A percentile compares a stretch with the other conserved stretches of the same genome.
Conservation (phyloP, 306 rosid genomes). For the Carpinus fangiana region DNA sequence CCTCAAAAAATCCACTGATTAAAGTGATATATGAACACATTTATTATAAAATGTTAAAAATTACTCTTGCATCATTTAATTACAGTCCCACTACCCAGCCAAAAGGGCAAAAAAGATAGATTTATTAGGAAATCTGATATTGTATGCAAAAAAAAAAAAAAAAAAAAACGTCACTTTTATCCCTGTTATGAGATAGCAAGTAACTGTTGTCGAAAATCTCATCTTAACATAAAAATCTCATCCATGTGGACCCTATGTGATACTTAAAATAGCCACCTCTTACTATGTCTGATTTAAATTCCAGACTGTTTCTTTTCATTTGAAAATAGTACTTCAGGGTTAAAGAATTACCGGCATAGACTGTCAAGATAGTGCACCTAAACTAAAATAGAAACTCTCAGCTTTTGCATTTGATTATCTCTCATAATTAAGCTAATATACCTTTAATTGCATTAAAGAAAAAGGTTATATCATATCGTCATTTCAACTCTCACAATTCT, state of each 20-base stretch:
- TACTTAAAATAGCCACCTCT: background rate
- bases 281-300: background rate
- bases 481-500: background rate
- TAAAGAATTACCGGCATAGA: background rate
- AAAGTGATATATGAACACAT: background rate
- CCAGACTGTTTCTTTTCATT: background rate
- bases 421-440: background rate
- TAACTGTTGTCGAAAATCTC: background rate
- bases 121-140: background rate
- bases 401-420: background rate
- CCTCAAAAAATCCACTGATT: background rate
- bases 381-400: background rate
- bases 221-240: background rate
- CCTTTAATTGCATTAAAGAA: background rate
- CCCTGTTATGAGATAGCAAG: background rate
- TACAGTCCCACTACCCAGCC: background rate
- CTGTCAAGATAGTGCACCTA: slow-evolving; percentile 1
- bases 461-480: background rate
- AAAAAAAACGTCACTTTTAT: background rate
- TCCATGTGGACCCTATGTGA: background rate
- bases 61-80: background rate
- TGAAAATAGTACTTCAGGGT: background rate
- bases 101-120: background rate
- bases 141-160: background rate
- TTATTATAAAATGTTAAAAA: background rate